Percentiles rank a stretch among this genome's conserved stretches.
phyloP scores from a whole-genome alignment of 352 stramenopile species.

The Globisporangium radiosum region DNA sequence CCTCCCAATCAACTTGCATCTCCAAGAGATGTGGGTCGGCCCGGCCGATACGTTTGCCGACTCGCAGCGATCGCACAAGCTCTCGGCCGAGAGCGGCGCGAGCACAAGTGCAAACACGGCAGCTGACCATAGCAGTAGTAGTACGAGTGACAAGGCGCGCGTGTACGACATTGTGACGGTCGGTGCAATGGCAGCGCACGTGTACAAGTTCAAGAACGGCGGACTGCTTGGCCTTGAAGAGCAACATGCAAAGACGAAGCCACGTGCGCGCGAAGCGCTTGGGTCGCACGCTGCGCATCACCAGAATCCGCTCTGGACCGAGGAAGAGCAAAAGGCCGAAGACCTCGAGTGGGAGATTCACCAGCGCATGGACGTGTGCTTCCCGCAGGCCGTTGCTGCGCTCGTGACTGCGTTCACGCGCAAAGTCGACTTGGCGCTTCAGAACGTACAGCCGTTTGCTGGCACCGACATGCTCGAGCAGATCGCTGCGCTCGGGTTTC shows the following conservation, averaged over 20 bases:
- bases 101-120: slow-evolving; percentile 3
- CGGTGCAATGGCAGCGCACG: slow-evolving; percentile 76
- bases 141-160: background rate
- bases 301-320: slow-evolving; percentile 72
- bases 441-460: slow-evolving; percentile 34
- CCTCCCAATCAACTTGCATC: slow-evolving; percentile 77
- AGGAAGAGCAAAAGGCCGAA: slow-evolving; percentile 77
- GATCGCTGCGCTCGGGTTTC: slow-evolving; percentile 70
- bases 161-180: slow-evolving; percentile 86
- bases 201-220: slow-evolving; percentile 88
- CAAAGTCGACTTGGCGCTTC: slow-evolving; percentile 72
- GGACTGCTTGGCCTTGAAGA: slow-evolving; percentile 72
- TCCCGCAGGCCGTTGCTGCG: slow-evolving; percentile 68
- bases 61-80: slow-evolving; percentile 19
- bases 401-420: slow-evolving; percentile 78
- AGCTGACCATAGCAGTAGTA: too few relatives aligned
- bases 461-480: slow-evolving; percentile 66
- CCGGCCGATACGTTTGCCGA: slow-evolving; percentile 40
- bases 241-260: slow-evolving; percentile 64
- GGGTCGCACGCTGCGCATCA: slow-evolving; percentile 39
- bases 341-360: slow-evolving; percentile 69
- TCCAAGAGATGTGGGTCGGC: slow-evolving; percentile 85
- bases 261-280: slow-evolving; percentile 41
- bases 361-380: slow-evolving; percentile 83
- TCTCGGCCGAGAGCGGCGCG: slow-evolving; percentile 22